phyloP scores from a whole-genome alignment of 768 basidiomycete genomes.

The Butyriboletus loyo region DNA sequence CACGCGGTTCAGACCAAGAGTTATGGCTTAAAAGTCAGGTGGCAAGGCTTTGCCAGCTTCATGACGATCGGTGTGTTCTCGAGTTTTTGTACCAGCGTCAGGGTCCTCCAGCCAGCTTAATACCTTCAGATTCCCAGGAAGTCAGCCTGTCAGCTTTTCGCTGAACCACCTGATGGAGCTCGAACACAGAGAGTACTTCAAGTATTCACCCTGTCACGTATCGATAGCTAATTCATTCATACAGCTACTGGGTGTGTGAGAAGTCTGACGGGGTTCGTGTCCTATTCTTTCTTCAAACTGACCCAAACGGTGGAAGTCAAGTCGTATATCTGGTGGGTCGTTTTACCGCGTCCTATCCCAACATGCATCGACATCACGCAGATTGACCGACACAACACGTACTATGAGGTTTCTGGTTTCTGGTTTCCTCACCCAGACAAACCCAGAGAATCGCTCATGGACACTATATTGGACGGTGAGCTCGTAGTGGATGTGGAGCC shows the following conservation, averaged over 20 bases:
- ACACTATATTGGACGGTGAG: slow-evolving; percentile 90
- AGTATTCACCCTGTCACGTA: background rate
- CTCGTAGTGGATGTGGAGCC: slow-evolving; percentile 90
- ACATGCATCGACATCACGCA: slow-evolving; percentile 32
- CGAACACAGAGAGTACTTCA: slow-evolving; percentile 72
- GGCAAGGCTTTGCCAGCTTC: slow-evolving; percentile 60
- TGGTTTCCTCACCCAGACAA: slow-evolving; percentile 90
- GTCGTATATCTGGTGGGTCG: slow-evolving; percentile 70
- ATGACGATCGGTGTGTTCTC: slow-evolving; percentile 56
- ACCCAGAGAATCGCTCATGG: slow-evolving; percentile 60
- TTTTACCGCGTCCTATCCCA: background rate
- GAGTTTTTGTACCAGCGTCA: background rate
- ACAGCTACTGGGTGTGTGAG: slow-evolving; percentile 98
- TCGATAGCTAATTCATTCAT: slow-evolving; percentile 12
- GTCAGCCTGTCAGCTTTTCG: slow-evolving; percentile 92
- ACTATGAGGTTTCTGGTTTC: slow-evolving; percentile 69
- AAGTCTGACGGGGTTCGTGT: slow-evolving; percentile 96
- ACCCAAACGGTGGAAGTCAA: slow-evolving; percentile 51
- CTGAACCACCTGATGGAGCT: slow-evolving; percentile 66
- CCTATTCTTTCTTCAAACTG: slow-evolving; percentile 72
- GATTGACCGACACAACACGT: slow-evolving; percentile 94
- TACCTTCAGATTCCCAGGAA: slow-evolving; percentile 79
- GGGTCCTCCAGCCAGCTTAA: slow-evolving; percentile 6
- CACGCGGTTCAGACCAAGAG: slow-evolving; percentile 56
- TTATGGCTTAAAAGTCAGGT: slow-evolving; percentile 63